A percentile compares a stretch with the other conserved stretches of the same genome.
Evolutionary conservation across 768 basidiomycete species (phyloP).

Genomic region (Auricularia sp.): DNA sequence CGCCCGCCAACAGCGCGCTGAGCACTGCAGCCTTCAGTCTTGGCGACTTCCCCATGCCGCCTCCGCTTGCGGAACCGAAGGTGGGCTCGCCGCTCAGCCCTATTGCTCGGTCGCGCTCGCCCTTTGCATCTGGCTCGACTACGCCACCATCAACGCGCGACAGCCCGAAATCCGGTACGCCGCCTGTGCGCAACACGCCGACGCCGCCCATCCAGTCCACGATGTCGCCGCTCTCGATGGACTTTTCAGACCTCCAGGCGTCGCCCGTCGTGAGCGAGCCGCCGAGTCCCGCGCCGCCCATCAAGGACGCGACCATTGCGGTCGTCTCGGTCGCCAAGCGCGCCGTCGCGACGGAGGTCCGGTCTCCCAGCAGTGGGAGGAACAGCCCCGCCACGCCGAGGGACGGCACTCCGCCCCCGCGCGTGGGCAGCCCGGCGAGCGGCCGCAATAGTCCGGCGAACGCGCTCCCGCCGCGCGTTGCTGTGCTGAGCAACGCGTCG

Average conservation of each 20-base stretch:
- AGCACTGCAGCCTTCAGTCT: neutral
- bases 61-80: neutral
- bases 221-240: neutral
- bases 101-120: neutral
- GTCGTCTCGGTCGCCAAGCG: neutral
- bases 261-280: neutral
- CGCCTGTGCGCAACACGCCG: neutral
- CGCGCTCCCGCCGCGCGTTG: neutral
- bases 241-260: neutral
- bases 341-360: neutral
- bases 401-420: neutral
- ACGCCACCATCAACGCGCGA: neutral
- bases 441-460: neutral
- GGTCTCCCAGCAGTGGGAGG: neutral
- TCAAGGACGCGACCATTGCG: neutral
- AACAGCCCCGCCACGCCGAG: neutral
- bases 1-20: neutral
- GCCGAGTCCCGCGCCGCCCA: neutral
- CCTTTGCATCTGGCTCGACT: neutral
- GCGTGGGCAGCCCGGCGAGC: neutral
- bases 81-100: neutral
- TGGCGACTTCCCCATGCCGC: neutral
- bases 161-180: neutral
- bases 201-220: neutral
- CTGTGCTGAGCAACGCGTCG: neutral